phyloP scores from a whole-genome alignment of 805 yeast species.

The Candida coleopterorum region DNA sequence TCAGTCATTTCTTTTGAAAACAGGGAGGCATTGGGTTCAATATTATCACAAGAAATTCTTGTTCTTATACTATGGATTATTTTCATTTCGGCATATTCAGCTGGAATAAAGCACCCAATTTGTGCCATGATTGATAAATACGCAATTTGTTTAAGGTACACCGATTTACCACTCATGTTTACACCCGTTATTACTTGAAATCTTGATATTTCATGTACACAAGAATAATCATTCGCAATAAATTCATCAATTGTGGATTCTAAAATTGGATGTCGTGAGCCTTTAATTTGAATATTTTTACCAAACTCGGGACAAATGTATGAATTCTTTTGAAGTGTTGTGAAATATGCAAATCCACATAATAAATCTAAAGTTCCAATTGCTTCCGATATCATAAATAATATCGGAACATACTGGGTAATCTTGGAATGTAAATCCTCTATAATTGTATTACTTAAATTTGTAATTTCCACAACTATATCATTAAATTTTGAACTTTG shows the following conservation, averaged over 20 bases:
- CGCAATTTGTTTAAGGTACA: conserved; percentile 50
- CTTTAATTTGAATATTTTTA: conserved; percentile 21
- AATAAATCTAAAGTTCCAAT: conserved; percentile 29
- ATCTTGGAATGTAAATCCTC: conserved; percentile 13
- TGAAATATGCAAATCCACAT: conserved; percentile 23
- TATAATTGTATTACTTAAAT: conserved; percentile 38
- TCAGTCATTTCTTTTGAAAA: conserved; percentile 47
- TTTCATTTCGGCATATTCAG: conserved; percentile 38
- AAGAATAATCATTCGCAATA: conserved; percentile 37
- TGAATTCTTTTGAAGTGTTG: conserved; percentile 11
- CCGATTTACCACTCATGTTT: conserved; percentile 62
- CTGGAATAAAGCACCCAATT: conserved; percentile 51
- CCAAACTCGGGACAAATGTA: conserved; percentile 34
- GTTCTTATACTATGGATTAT: conserved; percentile 35
- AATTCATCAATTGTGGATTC: conserved; percentile 22
- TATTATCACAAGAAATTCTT: conserved; percentile 31
- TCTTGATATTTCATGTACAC: conserved; percentile 29
- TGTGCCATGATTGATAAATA: conserved; percentile 50
- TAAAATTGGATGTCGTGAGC: conserved; percentile 40
- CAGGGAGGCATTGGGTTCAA: conserved; percentile 33
- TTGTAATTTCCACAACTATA: conserved; percentile 34
- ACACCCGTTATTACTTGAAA: conserved; percentile 54
- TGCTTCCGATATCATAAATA: conserved; percentile 11
- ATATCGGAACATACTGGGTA: conserved; percentile 5
- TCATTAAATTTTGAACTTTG: conserved; percentile 35